Conservation (phyloP, 2,329 filamentous ascomycete genomes). For the Dactylellina cionopaga region DNA sequence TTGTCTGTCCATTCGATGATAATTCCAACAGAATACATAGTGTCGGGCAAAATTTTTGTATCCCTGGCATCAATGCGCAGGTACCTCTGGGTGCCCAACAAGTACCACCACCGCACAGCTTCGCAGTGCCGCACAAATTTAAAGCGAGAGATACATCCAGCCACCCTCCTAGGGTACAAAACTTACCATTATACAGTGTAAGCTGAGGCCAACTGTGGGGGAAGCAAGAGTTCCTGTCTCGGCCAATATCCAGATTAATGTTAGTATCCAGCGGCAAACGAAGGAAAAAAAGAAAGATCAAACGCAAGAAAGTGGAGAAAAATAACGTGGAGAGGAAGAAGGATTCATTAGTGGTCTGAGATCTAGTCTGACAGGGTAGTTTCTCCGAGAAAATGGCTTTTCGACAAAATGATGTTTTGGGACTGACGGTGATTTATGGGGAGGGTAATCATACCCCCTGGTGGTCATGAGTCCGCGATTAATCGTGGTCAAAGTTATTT, state of each 20-base stretch:
- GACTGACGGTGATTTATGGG: conserved; percentile 19
- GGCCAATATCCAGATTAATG: conserved; percentile 25
- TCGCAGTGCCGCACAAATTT: no score
- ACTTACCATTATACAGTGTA: no score
- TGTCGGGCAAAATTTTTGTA: no score
- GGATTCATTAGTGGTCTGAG: conserved; percentile 26
- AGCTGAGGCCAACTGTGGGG: conserved; percentile 13
- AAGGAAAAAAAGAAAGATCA: conserved; percentile 1
- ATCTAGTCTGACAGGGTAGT: conserved; percentile 31
- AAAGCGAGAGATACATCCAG: no score
- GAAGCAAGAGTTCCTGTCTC: conserved; percentile 17
- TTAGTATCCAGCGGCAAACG: conserved; percentile 31
- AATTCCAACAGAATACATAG: no score
- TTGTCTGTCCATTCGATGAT: no score
- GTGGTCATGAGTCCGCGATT: conserved; percentile 14
- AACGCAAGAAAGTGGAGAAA: conserved; percentile 21
- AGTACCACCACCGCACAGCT: no score
- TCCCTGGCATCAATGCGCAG: no score
- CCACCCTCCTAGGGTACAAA: no score
- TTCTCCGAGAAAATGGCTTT: conserved; percentile 29
- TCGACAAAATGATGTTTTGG: background rate
- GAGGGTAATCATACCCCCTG: conserved; percentile 18
- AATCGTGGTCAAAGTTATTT: background rate
- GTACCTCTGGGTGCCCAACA: no score
- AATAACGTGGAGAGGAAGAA: conserved; percentile 27